Evolutionary conservation across 345 rosid species (phyloP).

Genomic region (Eucalyptus marginata): DNA sequence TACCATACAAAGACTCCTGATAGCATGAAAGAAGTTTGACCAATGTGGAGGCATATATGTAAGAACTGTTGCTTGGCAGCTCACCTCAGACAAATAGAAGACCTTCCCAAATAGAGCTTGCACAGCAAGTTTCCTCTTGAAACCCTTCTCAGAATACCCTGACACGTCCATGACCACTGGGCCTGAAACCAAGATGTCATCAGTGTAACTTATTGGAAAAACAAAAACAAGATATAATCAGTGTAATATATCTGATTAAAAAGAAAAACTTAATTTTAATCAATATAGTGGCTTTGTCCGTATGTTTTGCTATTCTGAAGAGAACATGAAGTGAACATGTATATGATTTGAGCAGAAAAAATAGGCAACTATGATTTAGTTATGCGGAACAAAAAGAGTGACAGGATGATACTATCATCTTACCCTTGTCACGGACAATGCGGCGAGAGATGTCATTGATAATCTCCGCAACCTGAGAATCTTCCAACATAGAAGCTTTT

Average conservation of each 20-base stretch:
- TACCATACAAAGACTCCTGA: neutral
- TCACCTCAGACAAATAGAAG: conserved; percentile 83
- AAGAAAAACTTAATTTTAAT: neutral
- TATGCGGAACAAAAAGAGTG: neutral
- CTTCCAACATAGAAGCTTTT: conserved; percentile 62
- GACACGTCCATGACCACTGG: conserved; percentile 82
- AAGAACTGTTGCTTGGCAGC: neutral
- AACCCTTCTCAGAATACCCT: conserved; percentile 80
- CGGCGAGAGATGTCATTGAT: conserved; percentile 74
- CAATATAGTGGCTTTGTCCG: neutral
- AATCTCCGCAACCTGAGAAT: conserved; percentile 59
- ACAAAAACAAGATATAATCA: neutral
- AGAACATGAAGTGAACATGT: neutral
- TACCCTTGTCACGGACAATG: conserved; percentile 84
- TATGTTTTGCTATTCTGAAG: neutral
- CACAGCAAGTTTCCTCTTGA: conserved; percentile 92
- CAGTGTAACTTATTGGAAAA: neutral
- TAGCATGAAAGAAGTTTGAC: neutral
- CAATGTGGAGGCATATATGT: neutral
- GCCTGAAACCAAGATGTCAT: conserved; percentile 28
- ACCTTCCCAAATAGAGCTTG: conserved; percentile 83
- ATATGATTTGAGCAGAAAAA: neutral
- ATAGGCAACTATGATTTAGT: neutral
- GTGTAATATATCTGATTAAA: neutral
- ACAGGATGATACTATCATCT: neutral